These are phyloP conservation scores for Nannizziopsis barbatae DNA, from an alignment of 2,329 filamentous ascomycete genomes.

Conservation along the genomic window DNA sequence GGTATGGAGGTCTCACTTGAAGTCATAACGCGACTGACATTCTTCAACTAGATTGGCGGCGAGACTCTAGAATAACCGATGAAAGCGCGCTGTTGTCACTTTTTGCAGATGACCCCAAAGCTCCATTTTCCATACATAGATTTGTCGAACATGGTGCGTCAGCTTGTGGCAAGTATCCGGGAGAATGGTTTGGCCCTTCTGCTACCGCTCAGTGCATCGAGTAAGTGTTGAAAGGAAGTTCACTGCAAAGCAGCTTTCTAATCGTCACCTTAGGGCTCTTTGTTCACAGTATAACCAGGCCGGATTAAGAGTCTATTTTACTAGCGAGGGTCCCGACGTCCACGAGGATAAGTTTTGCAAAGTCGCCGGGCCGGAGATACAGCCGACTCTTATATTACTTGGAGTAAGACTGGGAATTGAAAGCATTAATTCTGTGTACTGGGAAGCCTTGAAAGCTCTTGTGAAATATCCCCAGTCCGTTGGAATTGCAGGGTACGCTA, in stretches of 20 bases:
- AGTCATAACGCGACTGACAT: neutral
- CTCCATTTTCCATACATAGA: slow-evolving; percentile 87
- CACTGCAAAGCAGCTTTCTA: too few species aligned
- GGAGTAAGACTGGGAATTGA: slow-evolving; percentile 86
- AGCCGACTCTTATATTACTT: slow-evolving; percentile 78
- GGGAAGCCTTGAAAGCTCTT: slow-evolving; percentile 77
- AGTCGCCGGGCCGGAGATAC: slow-evolving; percentile 58
- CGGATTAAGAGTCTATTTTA: slow-evolving; percentile 71
- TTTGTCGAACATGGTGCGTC: slow-evolving; percentile 82
- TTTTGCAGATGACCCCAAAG: slow-evolving; percentile 76
- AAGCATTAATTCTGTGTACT: slow-evolving; percentile 86
- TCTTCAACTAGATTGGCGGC: slow-evolving; percentile 56
- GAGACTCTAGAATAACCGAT: slow-evolving; percentile 45
- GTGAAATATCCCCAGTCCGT: slow-evolving; percentile 87
- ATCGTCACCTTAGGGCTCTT: slow-evolving; percentile 50
- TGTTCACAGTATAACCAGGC: slow-evolving; percentile 52
- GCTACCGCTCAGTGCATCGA: slow-evolving; percentile 89
- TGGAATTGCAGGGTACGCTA: slow-evolving; percentile 72
- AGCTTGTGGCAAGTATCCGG: slow-evolving; percentile 85
- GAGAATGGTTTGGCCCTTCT: slow-evolving; percentile 98
- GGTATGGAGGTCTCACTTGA: slow-evolving; percentile 40
- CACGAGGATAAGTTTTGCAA: slow-evolving; percentile 81
- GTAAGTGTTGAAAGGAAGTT: slow-evolving; percentile 42
- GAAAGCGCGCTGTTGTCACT: slow-evolving; percentile 64
- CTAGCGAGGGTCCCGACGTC: slow-evolving; percentile 79